phyloP scores from a whole-genome alignment of 73 alveolate species.

The Tetrahymena borealis region DNA sequence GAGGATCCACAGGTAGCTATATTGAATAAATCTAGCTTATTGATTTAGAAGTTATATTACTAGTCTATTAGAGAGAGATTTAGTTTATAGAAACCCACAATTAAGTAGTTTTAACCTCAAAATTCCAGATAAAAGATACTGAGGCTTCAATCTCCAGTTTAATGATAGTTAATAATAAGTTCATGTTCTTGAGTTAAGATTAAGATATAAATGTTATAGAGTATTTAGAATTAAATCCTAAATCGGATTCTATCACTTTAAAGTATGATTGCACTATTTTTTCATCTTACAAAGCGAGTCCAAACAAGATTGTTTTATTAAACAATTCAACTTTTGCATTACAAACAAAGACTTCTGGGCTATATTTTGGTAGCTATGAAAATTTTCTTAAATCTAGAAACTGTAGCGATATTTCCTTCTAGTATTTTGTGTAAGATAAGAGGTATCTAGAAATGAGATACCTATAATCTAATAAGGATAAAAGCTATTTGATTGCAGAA shows the following conservation, averaged over 20 bases:
- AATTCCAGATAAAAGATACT: background rate
- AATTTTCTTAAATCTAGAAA: background rate
- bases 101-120: background rate
- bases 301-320: background rate
- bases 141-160: background rate
- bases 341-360: background rate
- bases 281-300: background rate
- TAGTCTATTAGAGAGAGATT: background rate
- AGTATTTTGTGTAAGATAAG: background rate
- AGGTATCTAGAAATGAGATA: background rate
- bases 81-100: background rate
- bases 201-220: background rate
- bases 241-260: background rate
- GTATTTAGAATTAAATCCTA: background rate
- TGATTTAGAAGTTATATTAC: background rate
- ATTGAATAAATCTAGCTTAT: background rate
- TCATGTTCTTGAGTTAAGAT: background rate
- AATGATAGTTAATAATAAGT: background rate
- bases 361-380: background rate
- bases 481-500: background rate
- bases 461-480: background rate
- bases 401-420: background rate
- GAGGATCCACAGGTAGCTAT: background rate
- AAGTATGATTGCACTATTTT: background rate
- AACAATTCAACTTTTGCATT: background rate